These are phyloP conservation scores for Aspergillus steynii DNA, from an alignment of 495 filamentous ascomycete species.

Conservation along the genomic window DNA sequence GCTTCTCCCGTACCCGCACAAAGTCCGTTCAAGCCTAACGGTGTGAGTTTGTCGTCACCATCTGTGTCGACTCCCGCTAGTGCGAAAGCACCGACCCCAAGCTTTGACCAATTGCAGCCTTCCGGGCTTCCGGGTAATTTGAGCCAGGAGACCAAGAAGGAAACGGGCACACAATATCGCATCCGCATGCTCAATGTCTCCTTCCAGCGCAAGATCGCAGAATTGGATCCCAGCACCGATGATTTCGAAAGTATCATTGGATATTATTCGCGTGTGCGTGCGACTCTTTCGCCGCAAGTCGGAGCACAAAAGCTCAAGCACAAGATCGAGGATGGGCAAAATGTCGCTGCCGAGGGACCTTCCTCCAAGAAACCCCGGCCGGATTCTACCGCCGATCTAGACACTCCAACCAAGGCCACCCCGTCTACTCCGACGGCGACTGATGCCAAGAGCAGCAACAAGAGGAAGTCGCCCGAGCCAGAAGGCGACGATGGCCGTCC, in stretches of 20 bases:
- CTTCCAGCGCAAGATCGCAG: constrained; percentile 34
- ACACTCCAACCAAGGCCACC: constrained; percentile 13
- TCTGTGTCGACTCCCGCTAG: constrained; percentile 4
- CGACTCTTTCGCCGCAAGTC: constrained; percentile 34
- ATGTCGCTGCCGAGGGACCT: not conserved
- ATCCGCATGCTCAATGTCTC: constrained; percentile 32
- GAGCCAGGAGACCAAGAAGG: constrained; percentile 19
- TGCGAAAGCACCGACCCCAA: constrained; percentile 1
- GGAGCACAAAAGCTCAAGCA: constrained; percentile 18
- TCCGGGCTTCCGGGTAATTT: constrained; percentile 17
- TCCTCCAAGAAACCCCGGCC: constrained; percentile 23
- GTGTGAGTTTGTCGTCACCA: not conserved
- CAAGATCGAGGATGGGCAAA: constrained; percentile 18
- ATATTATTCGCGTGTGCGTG: constrained; percentile 38
- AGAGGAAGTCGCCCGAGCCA: constrained; percentile 23
- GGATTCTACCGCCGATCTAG: not conserved
- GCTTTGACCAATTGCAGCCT: constrained; percentile 21
- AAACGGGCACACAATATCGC: constrained; percentile 25
- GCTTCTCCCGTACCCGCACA: constrained; percentile 5
- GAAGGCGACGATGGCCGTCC: constrained; percentile 13
- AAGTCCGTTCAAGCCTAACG: constrained; percentile 18
- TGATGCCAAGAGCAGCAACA: constrained; percentile 2
- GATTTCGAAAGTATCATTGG: constrained; percentile 35
- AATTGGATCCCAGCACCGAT: constrained; percentile 28
- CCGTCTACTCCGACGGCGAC: constrained; percentile 7